phyloP scores from a whole-genome alignment of 495 filamentous ascomycete species.

The Lasiosphaeria miniovina region DNA sequence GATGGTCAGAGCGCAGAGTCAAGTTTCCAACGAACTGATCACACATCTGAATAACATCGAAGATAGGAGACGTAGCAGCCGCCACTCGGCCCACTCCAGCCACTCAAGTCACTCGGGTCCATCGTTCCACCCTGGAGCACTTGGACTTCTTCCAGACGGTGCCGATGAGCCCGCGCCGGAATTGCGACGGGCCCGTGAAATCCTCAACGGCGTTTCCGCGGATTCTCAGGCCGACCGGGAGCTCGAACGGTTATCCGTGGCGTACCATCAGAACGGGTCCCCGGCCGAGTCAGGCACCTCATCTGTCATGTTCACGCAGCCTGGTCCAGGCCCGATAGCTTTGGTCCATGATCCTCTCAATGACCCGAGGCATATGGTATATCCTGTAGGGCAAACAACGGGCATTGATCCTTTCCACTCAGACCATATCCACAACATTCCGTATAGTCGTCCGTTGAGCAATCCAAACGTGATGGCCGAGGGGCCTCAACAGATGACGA shows the following conservation, averaged over 20 bases:
- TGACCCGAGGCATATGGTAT: constrained; percentile 80
- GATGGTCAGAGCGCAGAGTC: constrained; percentile 71
- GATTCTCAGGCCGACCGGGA: constrained; percentile 75
- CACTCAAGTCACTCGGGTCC: constrained; percentile 35
- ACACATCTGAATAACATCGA: constrained; percentile 47
- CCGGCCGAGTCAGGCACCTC: constrained; percentile 46
- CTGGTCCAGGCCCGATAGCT: constrained; percentile 32
- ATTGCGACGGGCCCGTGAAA: constrained; percentile 83
- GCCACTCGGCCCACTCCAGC: constrained; percentile 40
- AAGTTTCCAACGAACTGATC: constrained; percentile 50
- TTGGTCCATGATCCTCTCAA: constrained; percentile 47
- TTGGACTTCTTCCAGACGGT: constrained; percentile 41
- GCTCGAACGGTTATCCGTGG: constrained; percentile 70
- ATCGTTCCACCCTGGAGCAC: constrained; percentile 26
- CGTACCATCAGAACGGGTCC: constrained; percentile 60
- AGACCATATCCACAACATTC: constrained; percentile 90
- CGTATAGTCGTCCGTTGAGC: constrained; percentile 60
- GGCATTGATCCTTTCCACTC: constrained; percentile 94
- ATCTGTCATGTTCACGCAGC: constrained; percentile 43
- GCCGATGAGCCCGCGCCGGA: constrained; percentile 74
- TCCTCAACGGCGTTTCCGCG: constrained; percentile 75
- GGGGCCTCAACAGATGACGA: constrained; percentile 23
- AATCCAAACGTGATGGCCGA: constrained; percentile 32
- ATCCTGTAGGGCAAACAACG: constrained; percentile 82
- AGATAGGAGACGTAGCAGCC: constrained; percentile 41